Base-by-base conservation (phyloP, 495 filamentous ascomycete species). In the Alectoria sarmentosa region DNA sequence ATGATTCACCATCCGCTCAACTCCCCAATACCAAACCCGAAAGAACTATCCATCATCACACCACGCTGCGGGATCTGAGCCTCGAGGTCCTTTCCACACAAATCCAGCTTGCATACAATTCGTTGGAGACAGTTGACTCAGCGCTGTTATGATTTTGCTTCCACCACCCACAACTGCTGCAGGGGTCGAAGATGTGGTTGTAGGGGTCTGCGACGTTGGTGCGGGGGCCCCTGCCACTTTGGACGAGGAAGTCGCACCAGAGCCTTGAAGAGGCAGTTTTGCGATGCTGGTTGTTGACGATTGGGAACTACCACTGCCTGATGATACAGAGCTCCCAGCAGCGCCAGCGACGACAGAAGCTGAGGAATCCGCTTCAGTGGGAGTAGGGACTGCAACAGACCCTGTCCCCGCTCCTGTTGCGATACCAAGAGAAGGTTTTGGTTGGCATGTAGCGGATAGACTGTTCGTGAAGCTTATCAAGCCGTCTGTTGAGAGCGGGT, bases 71-170 rank as follows among this genome's bases (percentile, higher is more conserved):
- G 62, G 57, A 60, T 67, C 66, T 19, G 58, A 67, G 1, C 61
- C 66, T 1, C 56, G 28, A 32, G 58, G 64, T 26, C 67, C 67
- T 26, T n/a, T 58, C 67, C 67, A 69, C 6, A 66, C 60, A 26
- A 58, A 46, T 34, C 55, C 64, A 1, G 60, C 42, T 3, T 66
- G 67, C 48, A 66, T 42, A 48, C 67, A 69, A 39, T 69, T 69
- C 15, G 59, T 63, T 0, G 67, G 67, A 2, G 13, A 48, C 3
- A 69, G 37, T 46, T 69, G 64, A 32, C 60, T 62, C 38, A 69
- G 44, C 6, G 60, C 60, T 23, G 67, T 66, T 64, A 69, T 63
- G 0, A 64, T 66, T 4, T 57, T 57, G 60, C 58, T 63, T 44
- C 58, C 62, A 36, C 38, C n/a, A 41, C 66, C 54, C 2, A 36